phyloP scores from a whole-genome alignment of 257 asterid species.

The Primulina huaijiensis region DNA sequence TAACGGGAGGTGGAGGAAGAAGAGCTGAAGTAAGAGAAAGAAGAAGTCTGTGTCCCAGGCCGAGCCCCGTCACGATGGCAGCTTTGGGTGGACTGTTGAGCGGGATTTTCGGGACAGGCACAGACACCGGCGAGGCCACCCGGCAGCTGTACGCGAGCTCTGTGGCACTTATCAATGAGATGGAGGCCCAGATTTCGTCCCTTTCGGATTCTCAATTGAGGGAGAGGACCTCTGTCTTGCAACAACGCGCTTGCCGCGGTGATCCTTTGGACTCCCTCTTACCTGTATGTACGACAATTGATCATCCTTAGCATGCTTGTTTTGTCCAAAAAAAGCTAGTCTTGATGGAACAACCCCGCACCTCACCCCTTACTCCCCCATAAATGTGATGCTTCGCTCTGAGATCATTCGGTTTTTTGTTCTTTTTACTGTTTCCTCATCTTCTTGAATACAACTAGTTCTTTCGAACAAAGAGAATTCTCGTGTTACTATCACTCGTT shows the following conservation, averaged over 20 bases:
- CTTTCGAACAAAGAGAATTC: neutral
- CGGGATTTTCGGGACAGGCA: constrained; percentile 66
- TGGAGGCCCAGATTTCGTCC: constrained; percentile 71
- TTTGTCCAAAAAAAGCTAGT: neutral
- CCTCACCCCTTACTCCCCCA: neutral
- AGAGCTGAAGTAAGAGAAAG: constrained; percentile 21
- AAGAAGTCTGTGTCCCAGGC: constrained; percentile 19
- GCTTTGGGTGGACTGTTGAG: constrained; percentile 87
- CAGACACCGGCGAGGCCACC: constrained; percentile 81
- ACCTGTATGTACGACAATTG: constrained; percentile 55
- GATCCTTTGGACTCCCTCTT: constrained; percentile 78
- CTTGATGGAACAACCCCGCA: neutral
- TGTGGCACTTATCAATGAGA: constrained; percentile 51
- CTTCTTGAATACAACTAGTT: neutral
- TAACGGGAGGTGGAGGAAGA: constrained; percentile 21
- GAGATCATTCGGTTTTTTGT: neutral
- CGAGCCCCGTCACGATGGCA: constrained; percentile 33
- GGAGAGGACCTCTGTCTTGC: constrained; percentile 69
- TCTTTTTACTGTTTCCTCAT: neutral
- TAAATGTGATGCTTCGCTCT: neutral
- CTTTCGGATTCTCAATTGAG: constrained; percentile 75
- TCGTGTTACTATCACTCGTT: neutral
- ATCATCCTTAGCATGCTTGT: neutral
- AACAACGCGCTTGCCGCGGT: constrained; percentile 57
- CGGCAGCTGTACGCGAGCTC: constrained; percentile 59